Evolutionary conservation across 768 basidiomycete genomes (phyloP), one percentile per base, ranked within the genome.

Genomic region (Daedalea quercina): DNA sequence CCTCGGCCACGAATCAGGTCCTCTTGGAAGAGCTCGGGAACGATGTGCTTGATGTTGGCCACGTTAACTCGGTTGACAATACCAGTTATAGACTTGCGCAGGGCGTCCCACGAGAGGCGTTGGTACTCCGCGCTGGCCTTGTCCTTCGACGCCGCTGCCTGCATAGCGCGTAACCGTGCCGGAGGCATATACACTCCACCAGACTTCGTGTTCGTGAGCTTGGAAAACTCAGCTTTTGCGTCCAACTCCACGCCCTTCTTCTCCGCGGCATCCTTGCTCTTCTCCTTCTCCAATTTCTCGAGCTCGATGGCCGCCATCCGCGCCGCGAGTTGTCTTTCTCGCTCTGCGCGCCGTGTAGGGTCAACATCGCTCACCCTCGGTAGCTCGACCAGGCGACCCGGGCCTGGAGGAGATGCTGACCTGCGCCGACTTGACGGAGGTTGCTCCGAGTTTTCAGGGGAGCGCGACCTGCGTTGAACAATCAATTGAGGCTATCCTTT

Each of bases 11-110:
- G 83, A 55, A 98, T 82, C 26, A 99, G 79, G 69, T 99, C 96
- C 69, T 99, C 96, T 1, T 82, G 70, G 63, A 99, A 97, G 23
- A 99, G 70, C 67, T 95, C 91, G 0, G 92, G 91, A 0, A 93
- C 80, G 58, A 95, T 81, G 61, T 87, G 80, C 70, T 97, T 96
- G 80, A 99, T 99, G 68, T 98, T 98, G 60, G 85, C 78, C 19
- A 93, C 78, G 68, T 98, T 97, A 73, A 99, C 91, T 77, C 96
- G 88, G 77, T 99, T 99, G 77, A 98, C 95, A 60, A 98, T 87
- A 92, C 96, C 96, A 25, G 96, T 98, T 63, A 99, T 89, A 47
- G 87, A 90, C 71, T 99, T 99, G 65, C 94, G 85, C 54, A 99
- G 73, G 1, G 96, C 96, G 64, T 99, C 96, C 96, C 96, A 99